A percentile compares a stretch with the other conserved stretches of the same genome.
phyloP scores from a whole-genome alignment of 2,329 filamentous ascomycete genomes.

The Phyllosticta citrichinensis region DNA sequence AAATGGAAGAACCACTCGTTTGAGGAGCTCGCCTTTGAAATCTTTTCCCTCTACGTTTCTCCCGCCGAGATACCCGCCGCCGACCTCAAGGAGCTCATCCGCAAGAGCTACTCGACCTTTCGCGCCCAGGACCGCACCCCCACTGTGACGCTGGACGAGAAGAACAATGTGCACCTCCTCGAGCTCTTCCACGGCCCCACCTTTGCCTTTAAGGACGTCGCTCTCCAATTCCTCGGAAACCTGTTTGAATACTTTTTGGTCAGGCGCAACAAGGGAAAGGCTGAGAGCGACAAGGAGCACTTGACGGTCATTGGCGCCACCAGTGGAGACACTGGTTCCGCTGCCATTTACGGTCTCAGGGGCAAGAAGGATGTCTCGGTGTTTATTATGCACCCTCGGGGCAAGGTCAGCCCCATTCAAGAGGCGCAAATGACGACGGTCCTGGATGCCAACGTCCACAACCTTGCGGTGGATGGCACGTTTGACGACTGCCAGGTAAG shows the following conservation, averaged over 20 bases:
- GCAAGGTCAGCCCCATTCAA: constrained; percentile 82
- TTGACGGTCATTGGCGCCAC: constrained; percentile 33
- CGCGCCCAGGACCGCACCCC: constrained; percentile 70
- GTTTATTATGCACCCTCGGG: constrained; percentile 88
- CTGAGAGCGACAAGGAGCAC: constrained; percentile 49
- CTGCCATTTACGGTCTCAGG: constrained; percentile 87
- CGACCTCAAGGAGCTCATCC: constrained; percentile 75
- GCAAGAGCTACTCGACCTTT: constrained; percentile 82
- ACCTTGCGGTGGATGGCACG: constrained; percentile 76
- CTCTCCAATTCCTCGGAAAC: constrained; percentile 91
- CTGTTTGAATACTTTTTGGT: constrained; percentile 83
- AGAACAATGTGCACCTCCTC: constrained; percentile 68
- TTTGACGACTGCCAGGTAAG: constrained; percentile 88
- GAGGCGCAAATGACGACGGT: constrained; percentile 97
- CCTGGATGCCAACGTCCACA: constrained; percentile 83
- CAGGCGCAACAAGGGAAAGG: constrained; percentile 60
- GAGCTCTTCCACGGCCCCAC: constrained; percentile 96
- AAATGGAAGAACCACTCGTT: constrained; percentile 71
- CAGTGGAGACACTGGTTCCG: constrained; percentile 63
- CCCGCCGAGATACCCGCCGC: constrained; percentile 66
- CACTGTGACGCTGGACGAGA: constrained; percentile 61
- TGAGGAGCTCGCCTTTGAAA: constrained; percentile 69
- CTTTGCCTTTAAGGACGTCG: constrained; percentile 87
- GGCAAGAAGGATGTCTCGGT: constrained; percentile 97
- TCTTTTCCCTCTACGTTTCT: constrained; percentile 84